These are phyloP conservation scores for Cephaloascus fragrans DNA, from an alignment of 805 yeast species.

Conservation along the genomic window DNA sequence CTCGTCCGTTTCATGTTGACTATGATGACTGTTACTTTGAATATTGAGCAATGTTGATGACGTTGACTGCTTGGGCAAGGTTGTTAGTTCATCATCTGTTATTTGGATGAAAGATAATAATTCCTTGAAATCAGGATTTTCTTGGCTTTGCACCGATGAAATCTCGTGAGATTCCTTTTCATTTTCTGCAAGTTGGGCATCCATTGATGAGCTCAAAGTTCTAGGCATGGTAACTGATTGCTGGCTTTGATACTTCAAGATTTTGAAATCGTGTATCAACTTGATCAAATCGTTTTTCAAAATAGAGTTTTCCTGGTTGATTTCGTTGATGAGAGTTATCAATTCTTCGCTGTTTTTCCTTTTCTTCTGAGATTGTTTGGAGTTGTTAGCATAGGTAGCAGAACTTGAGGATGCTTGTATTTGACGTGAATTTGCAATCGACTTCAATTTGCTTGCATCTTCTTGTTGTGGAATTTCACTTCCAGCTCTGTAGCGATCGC, in stretches of 20 bases:
- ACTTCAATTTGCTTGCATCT: too few relatives aligned
- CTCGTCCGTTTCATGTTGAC: background rate
- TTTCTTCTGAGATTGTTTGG: background rate
- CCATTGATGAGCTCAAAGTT: background rate
- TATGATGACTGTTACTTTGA: too few relatives aligned
- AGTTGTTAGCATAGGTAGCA: background rate
- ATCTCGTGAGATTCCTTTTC: too few relatives aligned
- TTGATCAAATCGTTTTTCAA: background rate
- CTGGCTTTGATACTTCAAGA: background rate
- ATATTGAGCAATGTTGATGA: too few relatives aligned
- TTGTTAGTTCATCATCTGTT: background rate
- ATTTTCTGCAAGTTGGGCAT: background rate
- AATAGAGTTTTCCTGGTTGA: background rate
- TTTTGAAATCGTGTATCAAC: background rate
- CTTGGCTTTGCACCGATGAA: background rate
- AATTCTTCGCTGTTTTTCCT: background rate
- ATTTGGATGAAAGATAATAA: too few relatives aligned
- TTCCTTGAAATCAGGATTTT: background rate
- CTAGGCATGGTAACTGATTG: background rate
- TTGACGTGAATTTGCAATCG: background rate
- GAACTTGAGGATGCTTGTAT: background rate
- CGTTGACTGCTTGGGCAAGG: too few relatives aligned
- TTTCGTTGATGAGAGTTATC: background rate
- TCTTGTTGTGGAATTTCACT: too few relatives aligned
- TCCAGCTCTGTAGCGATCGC: too few relatives aligned